Evolutionary conservation across 148 eudicot species (phyloP).

Genomic region (Vaccinium macrocarpon): DNA sequence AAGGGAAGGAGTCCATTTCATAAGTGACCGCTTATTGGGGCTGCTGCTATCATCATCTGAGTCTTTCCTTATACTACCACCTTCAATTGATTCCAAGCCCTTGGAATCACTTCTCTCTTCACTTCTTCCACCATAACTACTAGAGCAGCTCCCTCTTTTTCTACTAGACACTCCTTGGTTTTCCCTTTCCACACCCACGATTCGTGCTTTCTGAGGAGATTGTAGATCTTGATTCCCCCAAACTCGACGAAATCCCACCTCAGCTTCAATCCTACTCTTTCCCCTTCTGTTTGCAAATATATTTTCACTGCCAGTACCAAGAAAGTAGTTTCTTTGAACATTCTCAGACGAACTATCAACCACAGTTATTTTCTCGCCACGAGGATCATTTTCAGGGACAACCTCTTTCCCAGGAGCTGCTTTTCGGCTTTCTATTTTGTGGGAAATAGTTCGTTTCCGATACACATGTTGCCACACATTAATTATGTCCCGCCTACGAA

Average conservation of each 20-base stretch:
- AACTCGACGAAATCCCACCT: not conserved
- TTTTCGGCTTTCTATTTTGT: not conserved
- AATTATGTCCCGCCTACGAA: conserved; percentile 11
- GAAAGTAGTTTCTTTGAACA: not conserved
- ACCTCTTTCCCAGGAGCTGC: not conserved
- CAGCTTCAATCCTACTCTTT: not conserved
- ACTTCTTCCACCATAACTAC: not conserved
- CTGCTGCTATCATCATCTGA: not conserved
- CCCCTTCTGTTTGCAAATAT: not conserved
- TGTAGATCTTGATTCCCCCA: not conserved
- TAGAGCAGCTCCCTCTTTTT: not conserved
- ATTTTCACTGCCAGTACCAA: not conserved
- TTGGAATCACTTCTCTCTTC: not conserved
- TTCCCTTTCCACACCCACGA: not conserved
- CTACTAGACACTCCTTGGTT: conserved; percentile 6
- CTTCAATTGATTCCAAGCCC: conserved; percentile 8
- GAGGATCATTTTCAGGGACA: not conserved
- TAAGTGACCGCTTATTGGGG: not conserved
- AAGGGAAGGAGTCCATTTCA: conserved; percentile 31
- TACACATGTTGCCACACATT: conserved; percentile 32
- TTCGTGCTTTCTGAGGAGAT: not conserved
- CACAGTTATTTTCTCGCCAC: not conserved
- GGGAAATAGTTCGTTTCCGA: conserved; percentile 14
- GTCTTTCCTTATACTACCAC: not conserved
- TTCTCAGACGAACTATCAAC: not conserved